Percentiles rank a stretch among this genome's conserved stretches.
phyloP scores from a whole-genome alignment of 1,139 yeast species.

The Pichia sp. region DNA sequence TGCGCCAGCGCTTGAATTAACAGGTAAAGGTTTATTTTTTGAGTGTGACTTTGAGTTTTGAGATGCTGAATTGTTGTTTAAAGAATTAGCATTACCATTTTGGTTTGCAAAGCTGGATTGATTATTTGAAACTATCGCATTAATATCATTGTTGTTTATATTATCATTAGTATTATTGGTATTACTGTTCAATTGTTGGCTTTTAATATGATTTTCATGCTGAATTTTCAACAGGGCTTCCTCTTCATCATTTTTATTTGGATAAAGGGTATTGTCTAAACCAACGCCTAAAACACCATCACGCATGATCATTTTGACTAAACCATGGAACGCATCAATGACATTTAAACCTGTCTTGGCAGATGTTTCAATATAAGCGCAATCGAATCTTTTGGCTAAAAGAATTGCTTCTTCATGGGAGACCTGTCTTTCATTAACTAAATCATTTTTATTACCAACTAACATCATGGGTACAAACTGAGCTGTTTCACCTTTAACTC shows the following conservation, averaged over 20 bases:
- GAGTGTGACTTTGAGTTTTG: neutral
- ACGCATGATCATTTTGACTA: conserved; percentile 42
- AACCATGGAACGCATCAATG: conserved; percentile 82
- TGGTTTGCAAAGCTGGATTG: neutral
- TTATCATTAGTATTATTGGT: neutral
- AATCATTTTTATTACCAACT: conserved; percentile 84
- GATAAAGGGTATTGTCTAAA: conserved; percentile 24
- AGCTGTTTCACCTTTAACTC: conserved; percentile 70
- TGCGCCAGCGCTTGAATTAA: conserved; percentile 11
- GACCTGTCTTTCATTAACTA: conserved; percentile 67
- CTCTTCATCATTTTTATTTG: conserved; percentile 22
- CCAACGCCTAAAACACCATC: conserved; percentile 22
- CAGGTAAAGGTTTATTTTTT: neutral
- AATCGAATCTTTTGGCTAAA: conserved; percentile 80
- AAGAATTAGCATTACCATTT: neutral
- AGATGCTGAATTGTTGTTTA: neutral
- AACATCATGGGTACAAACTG: conserved; percentile 73
- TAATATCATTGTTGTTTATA: too few relatives aligned
- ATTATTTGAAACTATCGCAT: too few relatives aligned
- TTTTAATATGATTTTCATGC: conserved; percentile 5
- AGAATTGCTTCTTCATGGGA: conserved; percentile 74
- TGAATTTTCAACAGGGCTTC: conserved; percentile 6
- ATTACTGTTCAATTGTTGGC: neutral
- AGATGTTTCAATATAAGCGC: conserved; percentile 89
- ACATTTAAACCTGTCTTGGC: conserved; percentile 89